Base-by-base conservation (phyloP, 2,329 filamentous ascomycete genomes). In the Aspergillus sp. region DNA sequence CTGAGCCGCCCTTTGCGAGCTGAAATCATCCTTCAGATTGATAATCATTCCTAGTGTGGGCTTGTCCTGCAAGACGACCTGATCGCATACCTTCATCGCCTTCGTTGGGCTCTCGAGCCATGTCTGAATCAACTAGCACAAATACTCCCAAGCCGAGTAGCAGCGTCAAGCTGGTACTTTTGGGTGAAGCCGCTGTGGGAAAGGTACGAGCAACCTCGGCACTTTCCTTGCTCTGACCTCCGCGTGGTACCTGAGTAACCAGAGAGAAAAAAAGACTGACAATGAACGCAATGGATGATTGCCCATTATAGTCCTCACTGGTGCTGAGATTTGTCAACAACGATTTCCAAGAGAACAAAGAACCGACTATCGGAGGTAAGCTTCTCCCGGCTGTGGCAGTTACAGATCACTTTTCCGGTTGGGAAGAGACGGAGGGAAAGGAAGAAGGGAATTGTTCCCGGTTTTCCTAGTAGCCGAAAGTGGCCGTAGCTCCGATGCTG, bases 291-390 rank as follows among this genome's bases (percentile, higher is more conserved):
- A 62, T 62, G 48, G 52, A 49, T 53, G 21, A 62, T 54, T 41
- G 27, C 30, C 21, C 53, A 49, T 23, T 10, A 65, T 72, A 96
- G 95, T 98, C 95, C 53, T 99, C 95, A 49, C 88, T 99, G 61
- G 95, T 99, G 65, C 86, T 99, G 75, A 92, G 95, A 74, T 99
- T 99, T 80, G 95, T 99, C 76, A 98, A 98, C 85, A 95, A 99
- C 81, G 94, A 98, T 80, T 99, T 99, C 74, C 95, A 99, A 83
- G 95, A 98, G 81, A 98, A 98, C 81, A 98, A 98, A 84, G 95
- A 99, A 78, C 95, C 95, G 64, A 99, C 95, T 67, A 99, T 99
- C 80, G 95, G 95, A 84, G 92, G 92, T 96, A 85, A 69, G 71
- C 44, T 57, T 61, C 41, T 55, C 54, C 54, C 36, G 58, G 25